These are phyloP conservation scores for Caryopteris hybrid DNA, from an alignment of 305 asterid genomes.

Conservation along the genomic window DNA sequence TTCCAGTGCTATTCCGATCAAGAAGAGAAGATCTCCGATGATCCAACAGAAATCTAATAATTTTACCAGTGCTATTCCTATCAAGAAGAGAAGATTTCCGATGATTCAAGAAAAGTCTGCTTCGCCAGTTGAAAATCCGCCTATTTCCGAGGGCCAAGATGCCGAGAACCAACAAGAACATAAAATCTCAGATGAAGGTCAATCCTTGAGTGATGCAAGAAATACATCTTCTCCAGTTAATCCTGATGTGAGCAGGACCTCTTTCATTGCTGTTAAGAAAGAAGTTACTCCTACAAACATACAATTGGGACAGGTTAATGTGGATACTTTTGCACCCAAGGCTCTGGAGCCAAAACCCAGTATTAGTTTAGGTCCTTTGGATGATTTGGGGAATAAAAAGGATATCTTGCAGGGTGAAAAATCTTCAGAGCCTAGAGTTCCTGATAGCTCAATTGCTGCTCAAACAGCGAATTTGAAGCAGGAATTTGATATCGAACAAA, in stretches of 20 bases:
- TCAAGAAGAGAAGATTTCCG: slow-evolving; percentile 75
- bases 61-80: slow-evolving; percentile 52
- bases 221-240: slow-evolving; percentile 14
- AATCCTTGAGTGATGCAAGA: slow-evolving; percentile 14
- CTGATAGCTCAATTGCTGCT: slow-evolving; percentile 13
- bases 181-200: slow-evolving; percentile 19
- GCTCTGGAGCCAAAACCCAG: slow-evolving; percentile 25
- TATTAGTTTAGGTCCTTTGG: slow-evolving; percentile 23
- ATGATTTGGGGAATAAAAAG: slow-evolving; percentile 22
- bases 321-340: slow-evolving; percentile 26
- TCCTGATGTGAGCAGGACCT: slow-evolving; percentile 30
- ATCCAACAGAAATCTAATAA: slow-evolving; percentile 32
- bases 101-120: slow-evolving; percentile 38
- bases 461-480: slow-evolving; percentile 28
- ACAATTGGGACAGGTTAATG: slow-evolving; percentile 16
- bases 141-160: slow-evolving; percentile 17
- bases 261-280: slow-evolving; percentile 26
- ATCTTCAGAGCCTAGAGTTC: slow-evolving; percentile 21
- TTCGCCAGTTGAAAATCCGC: slow-evolving; percentile 35
- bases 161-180: slow-evolving; percentile 29
- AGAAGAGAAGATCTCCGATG: slow-evolving; percentile 70
- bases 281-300: slow-evolving; percentile 21
- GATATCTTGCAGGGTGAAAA: slow-evolving; percentile 27
- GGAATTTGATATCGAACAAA: slow-evolving; percentile 36
- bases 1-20: slow-evolving; percentile 57